These are phyloP conservation scores for Linnemannia zychae DNA, from an alignment of 192 early-diverging fungal genomes.

Conservation along the genomic window DNA sequence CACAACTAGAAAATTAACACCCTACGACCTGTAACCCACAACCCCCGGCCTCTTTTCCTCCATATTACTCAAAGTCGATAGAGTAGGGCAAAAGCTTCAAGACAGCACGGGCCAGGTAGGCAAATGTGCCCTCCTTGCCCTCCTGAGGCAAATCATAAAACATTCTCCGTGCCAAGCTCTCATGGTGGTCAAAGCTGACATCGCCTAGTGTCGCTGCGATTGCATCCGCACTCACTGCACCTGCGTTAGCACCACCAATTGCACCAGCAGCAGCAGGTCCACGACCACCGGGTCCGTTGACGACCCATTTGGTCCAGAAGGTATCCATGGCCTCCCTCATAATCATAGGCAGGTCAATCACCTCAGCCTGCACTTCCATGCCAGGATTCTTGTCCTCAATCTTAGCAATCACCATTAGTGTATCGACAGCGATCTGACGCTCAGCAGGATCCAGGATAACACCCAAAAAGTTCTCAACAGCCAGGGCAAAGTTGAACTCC, in stretches of 20 bases:
- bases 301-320: constrained; percentile 82
- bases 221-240: neutral
- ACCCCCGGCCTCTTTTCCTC: neutral
- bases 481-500: constrained; percentile 88
- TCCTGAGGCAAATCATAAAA: constrained; percentile 87
- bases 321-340: constrained; percentile 74
- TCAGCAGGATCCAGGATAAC: constrained; percentile 84
- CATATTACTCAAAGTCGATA: constrained; percentile 46
- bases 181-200: constrained; percentile 70
- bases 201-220: constrained; percentile 27
- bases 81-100: constrained; percentile 58
- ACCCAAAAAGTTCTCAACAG: constrained; percentile 81
- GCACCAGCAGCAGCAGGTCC: constrained; percentile 44
- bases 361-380: constrained; percentile 57
- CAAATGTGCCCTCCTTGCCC: constrained; percentile 73
- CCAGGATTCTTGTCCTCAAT: constrained; percentile 77
- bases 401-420: constrained; percentile 75
- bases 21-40: too few relatives aligned
- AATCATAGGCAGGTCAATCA: constrained; percentile 71
- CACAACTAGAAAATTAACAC: neutral
- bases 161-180: constrained; percentile 72
- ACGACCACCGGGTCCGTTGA: constrained; percentile 48
- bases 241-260: too few relatives aligned
- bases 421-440: constrained; percentile 82
- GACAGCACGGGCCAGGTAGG: constrained; percentile 69